phyloP scores from a whole-genome alignment of 805 yeast species.

The Metschnikowia amazonensis region DNA sequence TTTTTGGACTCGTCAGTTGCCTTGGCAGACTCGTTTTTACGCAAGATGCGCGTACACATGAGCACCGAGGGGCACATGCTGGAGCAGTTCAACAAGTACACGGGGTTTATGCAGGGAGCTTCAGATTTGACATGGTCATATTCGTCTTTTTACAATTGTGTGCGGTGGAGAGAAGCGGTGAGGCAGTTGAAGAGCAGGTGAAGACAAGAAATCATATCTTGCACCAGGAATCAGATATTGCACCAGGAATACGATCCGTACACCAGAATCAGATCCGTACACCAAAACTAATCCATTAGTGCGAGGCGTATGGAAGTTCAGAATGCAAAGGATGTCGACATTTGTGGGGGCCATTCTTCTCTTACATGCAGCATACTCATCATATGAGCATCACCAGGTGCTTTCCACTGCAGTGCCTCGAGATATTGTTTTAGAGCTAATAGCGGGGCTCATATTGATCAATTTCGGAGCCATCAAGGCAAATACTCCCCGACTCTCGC shows the following conservation, averaged over 20 bases:
- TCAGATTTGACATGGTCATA: conserved; percentile 87
- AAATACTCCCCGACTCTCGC: conserved; percentile 12
- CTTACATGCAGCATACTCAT: conserved; percentile 51
- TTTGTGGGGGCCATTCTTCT: conserved; percentile 20
- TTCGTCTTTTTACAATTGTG: conserved; percentile 68
- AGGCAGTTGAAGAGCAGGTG: neutral
- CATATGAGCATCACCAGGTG: conserved; percentile 48
- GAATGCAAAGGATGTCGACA: neutral
- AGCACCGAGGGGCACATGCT: conserved; percentile 69
- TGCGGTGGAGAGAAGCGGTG: conserved; percentile 53
- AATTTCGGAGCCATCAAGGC: conserved; percentile 37
- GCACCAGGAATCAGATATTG: no score
- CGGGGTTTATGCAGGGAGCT: conserved; percentile 89
- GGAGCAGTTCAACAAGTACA: conserved; percentile 80
- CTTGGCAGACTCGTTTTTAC: conserved; percentile 67
- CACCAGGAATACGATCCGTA: no score
- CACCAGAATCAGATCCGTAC: no score
- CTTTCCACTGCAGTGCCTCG: conserved; percentile 30
- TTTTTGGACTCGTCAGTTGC: conserved; percentile 44
- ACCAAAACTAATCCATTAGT: no score
- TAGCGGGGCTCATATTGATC: conserved; percentile 44
- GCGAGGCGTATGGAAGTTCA: no score
- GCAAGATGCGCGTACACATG: conserved; percentile 54
- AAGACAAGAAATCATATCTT: no score
- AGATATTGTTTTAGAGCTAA: conserved; percentile 51